A percentile compares a stretch with the other conserved stretches of the same genome.
These are phyloP conservation scores for Excoecaria agallocha DNA, from an alignment of 345 rosid species.

Conservation along the genomic window DNA sequence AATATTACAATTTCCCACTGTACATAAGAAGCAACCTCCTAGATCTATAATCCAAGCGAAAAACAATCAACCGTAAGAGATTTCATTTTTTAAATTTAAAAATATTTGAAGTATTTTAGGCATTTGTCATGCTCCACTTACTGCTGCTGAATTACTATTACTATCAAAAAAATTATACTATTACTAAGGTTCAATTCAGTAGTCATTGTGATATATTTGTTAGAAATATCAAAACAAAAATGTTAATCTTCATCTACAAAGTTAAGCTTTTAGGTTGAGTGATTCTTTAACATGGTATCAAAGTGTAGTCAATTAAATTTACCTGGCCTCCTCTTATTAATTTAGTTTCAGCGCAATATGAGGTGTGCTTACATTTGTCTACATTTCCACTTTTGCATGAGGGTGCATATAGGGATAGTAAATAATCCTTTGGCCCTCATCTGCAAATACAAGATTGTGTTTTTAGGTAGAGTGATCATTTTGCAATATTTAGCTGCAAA, in stretches of 20 bases:
- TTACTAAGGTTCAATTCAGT: background rate
- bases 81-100: conserved; percentile 3
- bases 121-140: background rate
- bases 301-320: background rate
- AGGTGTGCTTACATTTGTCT: background rate
- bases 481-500: too few relatives aligned
- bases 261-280: background rate
- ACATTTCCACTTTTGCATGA: background rate
- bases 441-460: too few relatives aligned
- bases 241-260: background rate
- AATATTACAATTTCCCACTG: conserved; percentile 82
- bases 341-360: background rate
- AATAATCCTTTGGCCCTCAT: background rate
- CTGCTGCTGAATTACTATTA: background rate
- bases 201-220: background rate
- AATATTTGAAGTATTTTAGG: background rate
- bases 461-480: too few relatives aligned
- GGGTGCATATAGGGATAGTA: background rate
- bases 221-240: background rate
- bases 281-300: background rate
- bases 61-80: conserved; percentile 70
- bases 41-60: conserved; percentile 82
- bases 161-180: background rate
- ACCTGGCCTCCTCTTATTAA: background rate
- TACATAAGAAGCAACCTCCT: conserved; percentile 69